These are phyloP conservation scores for Isabelozyma gotoi DNA, from an alignment of 805 yeast species.

Conservation along the genomic window DNA sequence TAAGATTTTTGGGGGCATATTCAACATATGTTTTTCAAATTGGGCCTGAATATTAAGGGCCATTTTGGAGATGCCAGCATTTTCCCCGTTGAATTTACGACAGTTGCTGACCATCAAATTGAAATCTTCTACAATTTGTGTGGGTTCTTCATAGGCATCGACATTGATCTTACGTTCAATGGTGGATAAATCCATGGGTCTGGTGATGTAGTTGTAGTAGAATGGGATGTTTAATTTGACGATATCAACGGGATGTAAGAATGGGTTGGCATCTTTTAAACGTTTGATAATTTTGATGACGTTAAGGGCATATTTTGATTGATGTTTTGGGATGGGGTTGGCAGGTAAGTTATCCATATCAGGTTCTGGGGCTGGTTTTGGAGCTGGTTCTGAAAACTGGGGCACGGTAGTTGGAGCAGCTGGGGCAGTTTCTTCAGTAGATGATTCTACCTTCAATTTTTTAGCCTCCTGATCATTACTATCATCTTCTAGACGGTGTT, in stretches of 20 bases:
- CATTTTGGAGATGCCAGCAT: conserved; percentile 85
- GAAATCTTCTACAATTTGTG: conserved; percentile 72
- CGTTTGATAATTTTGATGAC: conserved; percentile 85
- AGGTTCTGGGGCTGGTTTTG: conserved; percentile 72
- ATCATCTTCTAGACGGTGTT: conserved; percentile 30
- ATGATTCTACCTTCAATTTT: conserved; percentile 11
- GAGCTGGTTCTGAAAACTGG: conserved; percentile 54
- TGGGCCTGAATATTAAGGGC: conserved; percentile 87
- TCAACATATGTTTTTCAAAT: conserved; percentile 88
- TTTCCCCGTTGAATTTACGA: conserved; percentile 78
- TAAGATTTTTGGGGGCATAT: conserved; percentile 70
- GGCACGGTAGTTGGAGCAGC: conserved; percentile 12
- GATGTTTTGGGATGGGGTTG: conserved; percentile 77
- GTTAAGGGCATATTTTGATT: conserved; percentile 73
- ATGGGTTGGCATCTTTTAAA: conserved; percentile 89
- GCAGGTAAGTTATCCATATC: conserved; percentile 68
- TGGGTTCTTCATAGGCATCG: conserved; percentile 71
- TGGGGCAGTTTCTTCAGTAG: conserved; percentile 5
- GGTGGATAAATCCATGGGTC: conserved; percentile 93
- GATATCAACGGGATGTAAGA: conserved; percentile 85
- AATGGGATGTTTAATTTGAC: conserved; percentile 87
- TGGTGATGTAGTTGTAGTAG: conserved; percentile 75
- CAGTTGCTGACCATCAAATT: conserved; percentile 85
- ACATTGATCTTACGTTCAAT: conserved; percentile 75
- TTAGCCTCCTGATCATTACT: conserved; percentile 16